Evolutionary conservation across 2,329 filamentous ascomycete species (phyloP).

Genomic region (Fusarium illudens): DNA sequence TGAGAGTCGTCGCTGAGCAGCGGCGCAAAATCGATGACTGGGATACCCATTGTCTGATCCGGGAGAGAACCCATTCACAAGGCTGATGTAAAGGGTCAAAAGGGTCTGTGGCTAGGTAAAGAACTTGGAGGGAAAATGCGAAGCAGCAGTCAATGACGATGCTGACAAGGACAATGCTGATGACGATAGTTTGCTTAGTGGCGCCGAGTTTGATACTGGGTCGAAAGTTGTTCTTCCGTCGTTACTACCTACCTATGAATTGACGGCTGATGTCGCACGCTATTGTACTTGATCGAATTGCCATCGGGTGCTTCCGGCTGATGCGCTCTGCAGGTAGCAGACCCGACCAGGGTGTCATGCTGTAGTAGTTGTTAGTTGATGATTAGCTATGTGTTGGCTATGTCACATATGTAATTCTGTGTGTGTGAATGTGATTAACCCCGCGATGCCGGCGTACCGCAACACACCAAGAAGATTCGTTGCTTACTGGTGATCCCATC

Average conservation of each 20-base stretch:
- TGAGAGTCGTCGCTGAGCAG: conserved; percentile 12
- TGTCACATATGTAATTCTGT: not conserved
- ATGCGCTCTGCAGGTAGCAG: not conserved
- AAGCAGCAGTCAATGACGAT: not conserved
- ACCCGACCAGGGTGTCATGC: not conserved
- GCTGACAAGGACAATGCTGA: not conserved
- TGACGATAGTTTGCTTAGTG: not conserved
- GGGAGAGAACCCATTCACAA: not conserved
- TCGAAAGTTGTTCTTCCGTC: not conserved
- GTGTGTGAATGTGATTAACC: not conserved
- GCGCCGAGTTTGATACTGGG: not conserved
- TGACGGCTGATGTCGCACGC: not conserved
- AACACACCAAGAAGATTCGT: not conserved
- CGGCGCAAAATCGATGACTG: conserved; percentile 34
- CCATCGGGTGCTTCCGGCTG: not conserved
- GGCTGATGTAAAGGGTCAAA: not conserved
- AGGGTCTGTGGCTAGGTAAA: not conserved
- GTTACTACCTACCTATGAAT: not conserved
- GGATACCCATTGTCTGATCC: conserved; percentile 18
- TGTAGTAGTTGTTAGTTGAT: not conserved
- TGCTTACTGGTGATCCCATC: not conserved
- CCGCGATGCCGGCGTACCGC: not conserved
- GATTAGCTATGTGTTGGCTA: not conserved
- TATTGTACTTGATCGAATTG: not conserved
- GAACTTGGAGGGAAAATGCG: not conserved